Base-by-base conservation (phyloP, 83 land plant species). In the Picea abies region DNA sequence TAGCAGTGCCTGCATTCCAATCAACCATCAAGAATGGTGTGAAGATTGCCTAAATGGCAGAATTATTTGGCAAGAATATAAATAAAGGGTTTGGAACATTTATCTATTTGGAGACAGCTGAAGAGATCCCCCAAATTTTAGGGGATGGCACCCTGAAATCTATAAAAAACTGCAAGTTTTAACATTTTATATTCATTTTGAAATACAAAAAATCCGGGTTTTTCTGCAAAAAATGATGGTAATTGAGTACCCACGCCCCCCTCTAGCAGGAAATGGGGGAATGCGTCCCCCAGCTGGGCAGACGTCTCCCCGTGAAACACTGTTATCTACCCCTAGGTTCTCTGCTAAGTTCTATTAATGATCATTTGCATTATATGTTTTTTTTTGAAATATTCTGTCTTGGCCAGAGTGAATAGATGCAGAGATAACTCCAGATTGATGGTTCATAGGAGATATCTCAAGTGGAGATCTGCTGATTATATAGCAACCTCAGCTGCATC, bases 31-130 rank as follows among this genome's bases (percentile, higher is more conserved):
- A 39, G 26, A 75, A 47, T 22, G 23, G 26, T 22, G 14, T 20
- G 14, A 41, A 75, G 60, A 47, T 56, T 75, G 60, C 78, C 49
- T 47, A 75, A 44, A 41, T 75, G 22, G 60, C 78, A 47, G 78
- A 75, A 49, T 23, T 75, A 47, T 60, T 75, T 49, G 60, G 58
- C 19, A 47, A 44, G 47, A 56, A 14, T 47, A 11, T 56, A 44
- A 56, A 75, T 25, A 44, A 25, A 75, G 78, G 4, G 10, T 75
- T 49, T 17, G 22, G 47, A 19, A 9, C 25, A 0, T 47, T 23
- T 75, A 25, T 56, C 60, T 56, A 56, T 56, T 56, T 15, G 16
- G 17, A 15, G 60, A 56, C 60, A 56, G 60, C 16, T 14, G 60
- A 56, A 56, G 60, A 56, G 60, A 14, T 56, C 16, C 60, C 17